Evolutionary conservation across 495 filamentous ascomycete genomes (phyloP).

Genomic region (Annulohypoxylon nitens): DNA sequence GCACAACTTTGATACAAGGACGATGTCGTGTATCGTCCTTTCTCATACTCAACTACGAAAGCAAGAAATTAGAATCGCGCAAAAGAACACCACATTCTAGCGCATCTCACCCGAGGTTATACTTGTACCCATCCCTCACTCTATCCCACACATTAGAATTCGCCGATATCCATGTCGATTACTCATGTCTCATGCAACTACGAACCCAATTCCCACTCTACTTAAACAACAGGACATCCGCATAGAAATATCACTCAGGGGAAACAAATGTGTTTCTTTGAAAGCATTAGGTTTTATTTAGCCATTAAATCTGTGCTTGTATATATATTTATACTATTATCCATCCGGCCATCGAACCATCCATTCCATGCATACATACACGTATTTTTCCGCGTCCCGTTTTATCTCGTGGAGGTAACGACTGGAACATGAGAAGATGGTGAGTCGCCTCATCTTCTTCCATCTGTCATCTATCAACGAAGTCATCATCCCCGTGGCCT

Average conservation of each 20-base stretch:
- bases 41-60: neutral
- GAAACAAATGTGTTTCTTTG: neutral
- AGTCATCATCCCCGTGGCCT: neutral
- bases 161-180: neutral
- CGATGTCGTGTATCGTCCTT: neutral
- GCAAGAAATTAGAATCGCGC: neutral
- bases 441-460: slow-evolving; percentile 21
- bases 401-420: slow-evolving; percentile 2
- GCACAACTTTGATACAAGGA: neutral
- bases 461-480: slow-evolving; percentile 7
- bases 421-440: slow-evolving; percentile 21
- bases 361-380: neutral
- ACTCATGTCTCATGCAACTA: neutral
- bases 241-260: neutral
- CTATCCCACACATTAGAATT: neutral
- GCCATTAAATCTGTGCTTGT: slow-evolving; percentile 22
- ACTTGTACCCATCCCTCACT: neutral
- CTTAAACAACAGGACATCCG: neutral
- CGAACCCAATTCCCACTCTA: neutral
- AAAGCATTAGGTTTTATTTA: slow-evolving; percentile 38
- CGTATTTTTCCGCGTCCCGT: neutral
- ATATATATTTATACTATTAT: neutral
- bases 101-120: neutral
- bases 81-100: neutral
- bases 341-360: slow-evolving; percentile 7